Evolutionary conservation across 106 monocot genomes (phyloP), one percentile per base, ranked within the genome.

Genomic region (Dioscorea alata): DNA sequence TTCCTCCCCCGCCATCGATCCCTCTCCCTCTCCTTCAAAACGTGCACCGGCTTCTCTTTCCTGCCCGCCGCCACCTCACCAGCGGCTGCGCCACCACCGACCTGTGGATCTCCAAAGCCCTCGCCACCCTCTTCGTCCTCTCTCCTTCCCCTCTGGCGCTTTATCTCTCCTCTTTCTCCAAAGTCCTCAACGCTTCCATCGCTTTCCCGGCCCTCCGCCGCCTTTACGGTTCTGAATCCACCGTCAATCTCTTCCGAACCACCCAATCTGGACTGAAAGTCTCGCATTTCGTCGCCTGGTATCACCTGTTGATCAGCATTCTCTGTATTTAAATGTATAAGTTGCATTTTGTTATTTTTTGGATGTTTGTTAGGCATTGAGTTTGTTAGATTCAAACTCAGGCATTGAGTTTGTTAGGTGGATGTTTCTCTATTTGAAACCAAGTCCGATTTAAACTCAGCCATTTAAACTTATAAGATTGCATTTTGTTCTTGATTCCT

Each of bases 31-130:
- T n/a, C n/a, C n/a, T n/a, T n/a, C n/a, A n/a, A n/a, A 71, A 22
- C 63, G 28, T 61, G 12, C 60, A 51, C 70, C 69, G 8, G 34
- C 75, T n/a, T 59, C 66, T 23, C 50, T 28, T 8, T 31, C 65
- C 67, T 56, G 54, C 60, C 68, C 16, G 49, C 70, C 63, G 49
- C 59, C 20, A 4, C 69, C n/a, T 23, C 50, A 28, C 31, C 54
- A 21, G 63, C 33, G 50, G 48, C 18, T 49, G 8, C 63, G 2
- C 61, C 15, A 8, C 62, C 60, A 33, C 60, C 51, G 75, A 75
- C 65, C 10, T 65, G 52, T 82, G 82, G 82, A 73, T 78, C 60
- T 70, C 85, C 33, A 86, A 85, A 32, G 67, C 69, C 42, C 50
- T 85, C 51, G 57, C 74, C 71, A 75, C 78, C 63, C 60, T 70